A percentile compares a stretch with the other conserved stretches of the same genome.
Conservation (phyloP, 2,329 filamentous ascomycete species). For the Exophiala sp. region DNA sequence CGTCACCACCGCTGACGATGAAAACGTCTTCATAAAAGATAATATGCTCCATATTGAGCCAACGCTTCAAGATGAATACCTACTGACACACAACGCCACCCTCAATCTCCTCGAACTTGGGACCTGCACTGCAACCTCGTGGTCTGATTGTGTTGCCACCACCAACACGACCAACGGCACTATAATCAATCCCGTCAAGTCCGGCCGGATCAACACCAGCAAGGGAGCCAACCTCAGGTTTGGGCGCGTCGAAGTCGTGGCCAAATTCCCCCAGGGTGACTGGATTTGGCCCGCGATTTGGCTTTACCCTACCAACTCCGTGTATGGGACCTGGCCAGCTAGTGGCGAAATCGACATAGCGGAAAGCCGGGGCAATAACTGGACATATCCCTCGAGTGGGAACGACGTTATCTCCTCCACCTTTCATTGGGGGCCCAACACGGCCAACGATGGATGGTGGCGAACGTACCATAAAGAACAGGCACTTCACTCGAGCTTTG, state of each 20-base stretch:
- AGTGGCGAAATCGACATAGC: slow-evolving; percentile 52
- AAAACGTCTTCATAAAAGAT: slow-evolving; percentile 46
- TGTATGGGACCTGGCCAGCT: slow-evolving; percentile 48
- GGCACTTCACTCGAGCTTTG: slow-evolving; percentile 30
- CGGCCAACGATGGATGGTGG: slow-evolving; percentile 30
- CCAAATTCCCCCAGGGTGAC: slow-evolving; percentile 49
- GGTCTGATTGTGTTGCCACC: slow-evolving; percentile 30
- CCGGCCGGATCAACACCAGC: slow-evolving; percentile 46
- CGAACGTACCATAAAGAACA: slow-evolving; percentile 30
- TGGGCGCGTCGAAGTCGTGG: slow-evolving; percentile 50
- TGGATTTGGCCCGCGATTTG: slow-evolving; percentile 51
- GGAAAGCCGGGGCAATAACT: slow-evolving; percentile 46
- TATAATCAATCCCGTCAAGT: slow-evolving; percentile 48
- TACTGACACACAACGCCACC: not conserved
- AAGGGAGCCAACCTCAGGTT: slow-evolving; percentile 46
- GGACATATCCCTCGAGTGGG: slow-evolving; percentile 37
- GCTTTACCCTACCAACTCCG: slow-evolving; percentile 48
- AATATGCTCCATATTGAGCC: slow-evolving; percentile 52
- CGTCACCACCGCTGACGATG: slow-evolving; percentile 48
- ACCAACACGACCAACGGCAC: slow-evolving; percentile 32
- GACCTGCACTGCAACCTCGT: not conserved
- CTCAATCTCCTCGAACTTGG: not conserved
- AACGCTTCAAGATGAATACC: slow-evolving; percentile 36
- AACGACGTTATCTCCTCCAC: slow-evolving; percentile 42
- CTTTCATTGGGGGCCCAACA: slow-evolving; percentile 45